Evolutionary conservation across 306 rosid species (phyloP).

Genomic region (Senna siamea): DNA sequence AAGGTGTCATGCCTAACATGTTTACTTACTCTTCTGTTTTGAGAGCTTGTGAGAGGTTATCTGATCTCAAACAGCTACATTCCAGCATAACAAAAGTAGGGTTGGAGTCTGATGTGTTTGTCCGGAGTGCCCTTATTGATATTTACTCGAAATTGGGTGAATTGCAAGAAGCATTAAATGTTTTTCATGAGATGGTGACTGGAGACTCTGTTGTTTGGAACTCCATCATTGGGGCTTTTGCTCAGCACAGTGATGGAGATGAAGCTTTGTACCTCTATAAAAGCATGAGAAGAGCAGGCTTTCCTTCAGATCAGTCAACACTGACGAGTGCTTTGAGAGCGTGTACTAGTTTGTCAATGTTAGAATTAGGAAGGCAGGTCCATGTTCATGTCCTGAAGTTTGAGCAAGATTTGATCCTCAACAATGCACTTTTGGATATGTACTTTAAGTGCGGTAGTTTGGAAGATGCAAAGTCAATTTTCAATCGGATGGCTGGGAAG

Average conservation of each 20-base stretch:
- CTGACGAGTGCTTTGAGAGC: slow-evolving; percentile 87
- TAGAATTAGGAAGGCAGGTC: slow-evolving; percentile 81
- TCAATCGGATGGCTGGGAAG: slow-evolving; percentile 61
- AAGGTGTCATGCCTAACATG: slow-evolving; percentile 84
- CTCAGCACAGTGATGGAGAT: slow-evolving; percentile 80
- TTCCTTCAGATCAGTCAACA: slow-evolving; percentile 63
- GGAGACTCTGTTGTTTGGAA: slow-evolving; percentile 83
- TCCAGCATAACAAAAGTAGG: slow-evolving; percentile 64
- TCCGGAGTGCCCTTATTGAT: slow-evolving; percentile 77
- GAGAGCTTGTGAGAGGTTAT: slow-evolving; percentile 68
- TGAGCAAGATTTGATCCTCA: slow-evolving; percentile 75
- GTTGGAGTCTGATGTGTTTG: slow-evolving; percentile 82
- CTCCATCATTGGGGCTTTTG: slow-evolving; percentile 81
- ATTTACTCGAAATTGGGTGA: slow-evolving; percentile 77
- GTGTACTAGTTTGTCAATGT: slow-evolving; percentile 63
- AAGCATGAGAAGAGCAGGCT: slow-evolving; percentile 71
- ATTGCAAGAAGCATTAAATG: slow-evolving; percentile 51
- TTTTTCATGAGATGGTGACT: slow-evolving; percentile 73
- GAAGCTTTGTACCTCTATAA: slow-evolving; percentile 72
- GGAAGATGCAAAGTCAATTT: slow-evolving; percentile 71
- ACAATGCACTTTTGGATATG: slow-evolving; percentile 88
- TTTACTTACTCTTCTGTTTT: slow-evolving; percentile 81
- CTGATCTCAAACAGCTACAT: slow-evolving; percentile 69
- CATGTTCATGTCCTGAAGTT: slow-evolving; percentile 80
- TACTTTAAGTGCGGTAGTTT: slow-evolving; percentile 88